Evolutionary conservation across 2,329 filamentous ascomycete species (phyloP).

Genomic region (Apiospora pterosperma): DNA sequence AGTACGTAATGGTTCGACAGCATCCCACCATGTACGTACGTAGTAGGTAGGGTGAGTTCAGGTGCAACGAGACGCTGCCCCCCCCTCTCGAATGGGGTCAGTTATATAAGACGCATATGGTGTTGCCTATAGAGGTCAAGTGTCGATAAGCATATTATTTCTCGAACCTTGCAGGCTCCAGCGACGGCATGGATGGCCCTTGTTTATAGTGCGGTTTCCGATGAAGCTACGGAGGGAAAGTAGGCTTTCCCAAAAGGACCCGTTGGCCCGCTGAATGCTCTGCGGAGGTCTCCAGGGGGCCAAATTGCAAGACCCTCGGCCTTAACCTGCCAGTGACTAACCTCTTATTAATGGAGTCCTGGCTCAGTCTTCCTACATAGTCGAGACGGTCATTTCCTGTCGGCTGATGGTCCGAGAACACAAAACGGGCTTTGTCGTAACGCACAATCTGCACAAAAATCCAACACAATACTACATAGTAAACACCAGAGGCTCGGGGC

Average conservation of each 20-base stretch:
- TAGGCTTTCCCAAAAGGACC: not conserved
- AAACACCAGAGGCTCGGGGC: not conserved
- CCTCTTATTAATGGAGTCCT: not conserved
- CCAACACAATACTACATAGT: not conserved
- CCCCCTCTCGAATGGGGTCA: not conserved
- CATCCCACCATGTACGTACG: no score
- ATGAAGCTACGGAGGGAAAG: constrained; percentile 3
- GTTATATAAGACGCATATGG: not conserved
- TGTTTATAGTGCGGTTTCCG: not conserved
- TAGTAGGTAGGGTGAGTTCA: no score
- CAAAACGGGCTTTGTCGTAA: not conserved
- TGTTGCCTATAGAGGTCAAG: not conserved
- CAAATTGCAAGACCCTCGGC: not conserved
- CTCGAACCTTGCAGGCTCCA: not conserved
- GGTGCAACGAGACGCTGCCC: not conserved
- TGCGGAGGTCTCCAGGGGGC: not conserved
- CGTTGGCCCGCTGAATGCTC: not conserved
- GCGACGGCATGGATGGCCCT: not conserved
- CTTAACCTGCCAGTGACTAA: not conserved
- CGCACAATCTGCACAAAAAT: not conserved
- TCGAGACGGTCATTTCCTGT: not conserved
- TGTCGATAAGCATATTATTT: not conserved
- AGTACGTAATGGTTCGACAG: no score
- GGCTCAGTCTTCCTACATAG: not conserved
- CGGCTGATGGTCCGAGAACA: not conserved